phyloP scores from a whole-genome alignment of 768 basidiomycete species.

The Mycena capillaripes region DNA sequence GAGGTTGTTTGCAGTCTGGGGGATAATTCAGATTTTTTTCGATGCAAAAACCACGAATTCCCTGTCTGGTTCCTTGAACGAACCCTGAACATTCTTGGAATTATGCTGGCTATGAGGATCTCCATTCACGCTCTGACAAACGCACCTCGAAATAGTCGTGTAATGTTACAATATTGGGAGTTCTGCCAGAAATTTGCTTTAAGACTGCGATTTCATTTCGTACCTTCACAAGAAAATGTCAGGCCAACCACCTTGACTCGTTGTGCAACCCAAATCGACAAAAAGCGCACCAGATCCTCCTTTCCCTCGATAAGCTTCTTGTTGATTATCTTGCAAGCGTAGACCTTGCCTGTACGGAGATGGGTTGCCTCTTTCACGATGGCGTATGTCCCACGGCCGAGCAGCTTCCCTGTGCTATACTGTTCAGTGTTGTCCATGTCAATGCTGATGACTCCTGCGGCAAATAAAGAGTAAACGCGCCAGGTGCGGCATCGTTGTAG shows the following conservation, averaged over 20 bases:
- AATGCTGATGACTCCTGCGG: no score
- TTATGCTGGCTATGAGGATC: no score
- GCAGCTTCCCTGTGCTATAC: constrained; percentile 91
- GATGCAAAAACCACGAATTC: no score
- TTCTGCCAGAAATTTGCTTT: constrained; percentile 92
- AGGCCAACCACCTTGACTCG: constrained; percentile 23
- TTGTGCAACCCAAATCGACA: background rate
- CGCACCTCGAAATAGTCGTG: constrained; percentile 96
- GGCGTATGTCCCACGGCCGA: constrained; percentile 94
- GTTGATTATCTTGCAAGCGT: constrained; percentile 99
- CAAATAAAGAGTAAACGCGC: no score
- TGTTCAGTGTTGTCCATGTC: no score
- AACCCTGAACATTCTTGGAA: no score
- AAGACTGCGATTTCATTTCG: constrained; percentile 97
- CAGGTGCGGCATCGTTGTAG: no score
- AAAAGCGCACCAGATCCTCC: constrained; percentile 89
- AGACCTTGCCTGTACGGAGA: constrained; percentile 92
- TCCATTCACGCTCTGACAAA: no score
- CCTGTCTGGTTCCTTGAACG: no score
- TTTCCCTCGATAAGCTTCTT: constrained; percentile 99
- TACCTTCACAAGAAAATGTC: constrained; percentile 64
- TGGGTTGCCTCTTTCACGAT: constrained; percentile 97
- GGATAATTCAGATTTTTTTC: no score
- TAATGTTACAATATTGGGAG: constrained; percentile 91
- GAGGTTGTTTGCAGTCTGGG: constrained; percentile 89